Conservation (phyloP, 192 early-diverging fungal species). For the Linnemannia schmuckeri region DNA sequence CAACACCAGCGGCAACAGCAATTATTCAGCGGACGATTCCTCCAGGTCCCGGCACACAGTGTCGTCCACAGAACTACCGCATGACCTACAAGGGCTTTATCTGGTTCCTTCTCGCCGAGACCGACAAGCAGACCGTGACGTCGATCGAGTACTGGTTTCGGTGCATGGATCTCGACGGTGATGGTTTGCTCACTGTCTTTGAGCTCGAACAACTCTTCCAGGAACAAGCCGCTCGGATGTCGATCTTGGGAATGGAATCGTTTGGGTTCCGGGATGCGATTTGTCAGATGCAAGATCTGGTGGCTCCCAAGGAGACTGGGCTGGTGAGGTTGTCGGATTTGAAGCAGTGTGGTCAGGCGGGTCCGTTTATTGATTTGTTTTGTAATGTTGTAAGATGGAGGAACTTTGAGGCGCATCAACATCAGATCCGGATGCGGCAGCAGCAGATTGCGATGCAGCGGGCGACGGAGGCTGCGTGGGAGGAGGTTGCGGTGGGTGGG, state of each 20-base stretch:
- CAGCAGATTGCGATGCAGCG: constrained; percentile 56
- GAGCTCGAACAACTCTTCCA: constrained; percentile 90
- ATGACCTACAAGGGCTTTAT: constrained; percentile 90
- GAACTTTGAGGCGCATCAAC: constrained; percentile 52
- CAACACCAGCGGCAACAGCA: neutral
- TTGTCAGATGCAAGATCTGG: constrained; percentile 57
- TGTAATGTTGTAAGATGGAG: constrained; percentile 52
- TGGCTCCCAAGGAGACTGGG: constrained; percentile 29
- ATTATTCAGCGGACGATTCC: constrained; percentile 2
- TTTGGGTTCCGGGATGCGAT: constrained; percentile 54
- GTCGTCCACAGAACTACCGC: constrained; percentile 59
- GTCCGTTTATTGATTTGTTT: constrained; percentile 53
- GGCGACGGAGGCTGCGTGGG: constrained; percentile 52
- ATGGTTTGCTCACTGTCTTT: constrained; percentile 87
- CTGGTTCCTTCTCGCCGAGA: constrained; percentile 87
- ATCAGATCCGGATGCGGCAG: constrained; percentile 54
- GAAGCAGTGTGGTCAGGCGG: constrained; percentile 54
- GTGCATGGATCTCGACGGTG: constrained; percentile 91
- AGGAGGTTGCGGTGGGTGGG: constrained; percentile 37
- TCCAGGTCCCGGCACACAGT: constrained; percentile 36
- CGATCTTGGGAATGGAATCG: constrained; percentile 46
- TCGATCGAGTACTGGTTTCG: constrained; percentile 87
- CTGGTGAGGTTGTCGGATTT: constrained; percentile 41
- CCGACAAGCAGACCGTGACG: constrained; percentile 78
- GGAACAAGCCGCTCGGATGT: constrained; percentile 74